Percentiles rank a stretch among this genome's conserved stretches.
These are phyloP conservation scores for Apiospora malaysiana DNA, from an alignment of 2,329 filamentous ascomycete genomes.

Conservation along the genomic window DNA sequence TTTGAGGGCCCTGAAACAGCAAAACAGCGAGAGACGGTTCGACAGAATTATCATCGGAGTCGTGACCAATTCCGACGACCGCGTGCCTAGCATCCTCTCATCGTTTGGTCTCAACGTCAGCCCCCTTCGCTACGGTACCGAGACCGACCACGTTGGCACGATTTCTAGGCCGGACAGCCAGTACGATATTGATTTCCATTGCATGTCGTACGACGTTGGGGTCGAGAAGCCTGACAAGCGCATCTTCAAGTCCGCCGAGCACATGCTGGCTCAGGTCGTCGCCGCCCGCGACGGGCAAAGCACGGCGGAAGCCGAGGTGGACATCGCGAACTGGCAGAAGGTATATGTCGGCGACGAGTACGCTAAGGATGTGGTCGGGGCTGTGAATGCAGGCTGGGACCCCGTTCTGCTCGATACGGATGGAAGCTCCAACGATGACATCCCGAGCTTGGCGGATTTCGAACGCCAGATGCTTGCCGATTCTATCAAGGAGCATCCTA, in stretches of 20 bases:
- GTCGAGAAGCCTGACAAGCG: constrained; percentile 60
- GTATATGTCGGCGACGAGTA: constrained; percentile 62
- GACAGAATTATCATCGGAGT: constrained; percentile 57
- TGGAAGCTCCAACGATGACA: background rate
- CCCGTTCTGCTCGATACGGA: constrained; percentile 45
- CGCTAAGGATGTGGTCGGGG: constrained; percentile 56
- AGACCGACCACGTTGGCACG: background rate
- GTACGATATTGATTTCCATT: constrained; percentile 58
- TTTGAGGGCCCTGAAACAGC: constrained; percentile 46
- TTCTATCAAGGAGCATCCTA: background rate
- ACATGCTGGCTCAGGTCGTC: constrained; percentile 45
- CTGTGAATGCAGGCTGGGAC: constrained; percentile 53
- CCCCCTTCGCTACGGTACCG: constrained; percentile 37
- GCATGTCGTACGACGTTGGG: constrained; percentile 69
- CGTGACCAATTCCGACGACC: constrained; percentile 67
- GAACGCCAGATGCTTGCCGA: background rate
- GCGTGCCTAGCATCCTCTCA: constrained; percentile 59
- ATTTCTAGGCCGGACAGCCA: background rate
- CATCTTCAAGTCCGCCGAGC: constrained; percentile 62
- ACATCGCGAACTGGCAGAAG: constrained; percentile 41
- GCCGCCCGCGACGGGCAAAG: constrained; percentile 27
- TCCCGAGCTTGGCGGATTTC: background rate
- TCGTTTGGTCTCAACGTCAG: constrained; percentile 58
- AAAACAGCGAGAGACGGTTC: constrained; percentile 34
- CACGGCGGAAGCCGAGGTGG: constrained; percentile 26